Percentiles rank a stretch among this genome's conserved stretches.
These are phyloP conservation scores for Penicillium turbatum DNA, from an alignment of 495 filamentous ascomycete genomes.

Conservation along the genomic window DNA sequence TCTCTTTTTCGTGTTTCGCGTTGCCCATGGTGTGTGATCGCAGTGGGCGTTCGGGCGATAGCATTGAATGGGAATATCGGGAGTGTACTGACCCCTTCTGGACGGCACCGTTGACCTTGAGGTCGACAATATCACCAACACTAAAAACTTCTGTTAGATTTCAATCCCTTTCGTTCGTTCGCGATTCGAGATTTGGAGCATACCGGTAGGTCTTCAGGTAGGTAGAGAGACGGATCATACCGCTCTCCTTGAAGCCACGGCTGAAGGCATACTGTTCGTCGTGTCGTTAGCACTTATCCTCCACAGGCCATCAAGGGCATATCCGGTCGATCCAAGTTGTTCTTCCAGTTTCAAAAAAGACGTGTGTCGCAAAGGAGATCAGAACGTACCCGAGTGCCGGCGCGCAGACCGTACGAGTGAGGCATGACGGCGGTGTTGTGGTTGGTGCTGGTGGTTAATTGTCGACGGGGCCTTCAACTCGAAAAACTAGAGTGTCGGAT, in stretches of 20 bases:
- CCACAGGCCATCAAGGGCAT: constrained; percentile 1
- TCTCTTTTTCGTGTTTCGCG: constrained; percentile 7
- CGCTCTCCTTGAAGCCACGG: constrained; percentile 88
- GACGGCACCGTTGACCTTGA: constrained; percentile 94
- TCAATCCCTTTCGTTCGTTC: constrained; percentile 25
- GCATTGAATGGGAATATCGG: constrained; percentile 13
- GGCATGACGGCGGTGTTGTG: constrained; percentile 68
- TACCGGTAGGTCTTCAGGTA: constrained; percentile 91
- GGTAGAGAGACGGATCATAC: constrained; percentile 82
- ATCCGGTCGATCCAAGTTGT: constrained; percentile 3
- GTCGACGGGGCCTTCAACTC: constrained; percentile 34
- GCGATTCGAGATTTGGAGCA: constrained; percentile 20
- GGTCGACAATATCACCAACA: constrained; percentile 96
- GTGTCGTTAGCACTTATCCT: constrained; percentile 31
- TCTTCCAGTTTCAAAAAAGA: not conserved
- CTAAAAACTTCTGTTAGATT: constrained; percentile 45
- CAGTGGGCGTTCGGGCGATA: not conserved
- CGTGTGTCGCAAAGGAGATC: constrained; percentile 2
- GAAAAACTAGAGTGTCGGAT: constrained; percentile 12
- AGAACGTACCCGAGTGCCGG: constrained; percentile 77
- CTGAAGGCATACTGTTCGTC: constrained; percentile 77
- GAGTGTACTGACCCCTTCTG: constrained; percentile 82
- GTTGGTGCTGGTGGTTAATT: constrained; percentile 42
- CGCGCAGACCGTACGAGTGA: constrained; percentile 92
- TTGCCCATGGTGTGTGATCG: constrained; percentile 1